Percentiles rank a stretch among this genome's conserved stretches.
These are phyloP conservation scores for Amylocarpus encephaloides DNA, from an alignment of 2,329 filamentous ascomycete species.

Conservation along the genomic window DNA sequence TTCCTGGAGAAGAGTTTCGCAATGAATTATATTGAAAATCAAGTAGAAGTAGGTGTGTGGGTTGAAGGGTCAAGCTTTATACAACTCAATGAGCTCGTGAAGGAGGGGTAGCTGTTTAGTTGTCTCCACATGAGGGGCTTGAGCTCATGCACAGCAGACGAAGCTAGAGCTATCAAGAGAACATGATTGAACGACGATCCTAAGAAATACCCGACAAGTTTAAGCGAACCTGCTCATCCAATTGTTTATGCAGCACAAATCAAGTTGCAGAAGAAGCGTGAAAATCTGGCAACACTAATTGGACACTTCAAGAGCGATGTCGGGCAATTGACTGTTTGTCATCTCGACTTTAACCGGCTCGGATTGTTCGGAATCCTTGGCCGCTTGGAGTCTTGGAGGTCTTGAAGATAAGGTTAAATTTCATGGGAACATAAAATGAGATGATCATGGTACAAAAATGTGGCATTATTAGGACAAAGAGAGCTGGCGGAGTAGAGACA, in stretches of 20 bases:
- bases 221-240: background rate
- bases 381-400: too few relatives aligned
- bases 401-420: too few relatives aligned
- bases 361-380: background rate
- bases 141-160: conserved; percentile 5
- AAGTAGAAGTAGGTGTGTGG: background rate
- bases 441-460: too few relatives aligned
- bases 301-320: conserved; percentile 9
- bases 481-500: too few relatives aligned
- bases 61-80: background rate
- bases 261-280: conserved; percentile 1
- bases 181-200: conserved; percentile 7
- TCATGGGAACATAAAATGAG: too few relatives aligned
- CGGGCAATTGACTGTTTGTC: conserved; percentile 1
- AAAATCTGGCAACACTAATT: conserved; percentile 5
- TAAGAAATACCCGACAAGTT: too few relatives aligned
- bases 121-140: conserved; percentile 10
- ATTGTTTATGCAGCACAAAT: too few relatives aligned
- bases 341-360: conserved; percentile 7
- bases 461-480: too few relatives aligned
- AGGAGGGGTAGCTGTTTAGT: conserved; percentile 21
- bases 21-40: too few relatives aligned
- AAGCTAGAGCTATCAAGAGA: conserved; percentile 5
- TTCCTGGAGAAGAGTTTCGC: background rate
- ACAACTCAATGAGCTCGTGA: conserved; percentile 9